These are phyloP conservation scores for Nepenthes alata DNA, from an alignment of 179 eudicot genomes.

Conservation along the genomic window DNA sequence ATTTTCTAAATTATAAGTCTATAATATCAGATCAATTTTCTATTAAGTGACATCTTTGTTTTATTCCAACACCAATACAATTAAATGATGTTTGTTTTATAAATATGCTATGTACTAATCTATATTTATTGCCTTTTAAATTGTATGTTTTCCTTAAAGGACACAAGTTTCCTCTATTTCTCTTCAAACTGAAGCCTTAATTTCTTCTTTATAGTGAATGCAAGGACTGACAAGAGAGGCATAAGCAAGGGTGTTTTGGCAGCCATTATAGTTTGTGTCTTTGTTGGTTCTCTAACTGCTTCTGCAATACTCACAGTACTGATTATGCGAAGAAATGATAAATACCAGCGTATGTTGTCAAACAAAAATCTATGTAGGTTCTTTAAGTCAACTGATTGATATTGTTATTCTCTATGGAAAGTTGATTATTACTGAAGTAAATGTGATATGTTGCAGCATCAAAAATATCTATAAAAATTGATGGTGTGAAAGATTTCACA, in stretches of 20 bases:
- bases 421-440: neutral
- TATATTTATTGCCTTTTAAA: no score
- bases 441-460: slow-evolving; percentile 34
- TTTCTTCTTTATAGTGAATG: slow-evolving; percentile 16
- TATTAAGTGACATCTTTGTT: no score
- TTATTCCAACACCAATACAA: no score
- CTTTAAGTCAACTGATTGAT: neutral
- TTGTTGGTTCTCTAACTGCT: slow-evolving; percentile 18
- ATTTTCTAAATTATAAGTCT: no score
- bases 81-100: no score
- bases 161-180: neutral
- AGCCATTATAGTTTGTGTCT: slow-evolving; percentile 23
- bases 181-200: slow-evolving; percentile 1
- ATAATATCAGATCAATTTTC: no score
- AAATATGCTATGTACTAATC: no score
- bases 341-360: slow-evolving; percentile 15
- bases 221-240: slow-evolving; percentile 16
- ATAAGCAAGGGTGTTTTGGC: slow-evolving; percentile 36
- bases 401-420: neutral
- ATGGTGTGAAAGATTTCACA: slow-evolving; percentile 56
- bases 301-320: slow-evolving; percentile 32
- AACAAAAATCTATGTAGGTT: slow-evolving; percentile 36
- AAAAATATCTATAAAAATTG: slow-evolving; percentile 43
- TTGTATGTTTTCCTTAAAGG: no score
- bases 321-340: slow-evolving; percentile 28